Evolutionary conservation across 352 stramenopile species (phyloP), one percentile per base, ranked within the genome.

Genomic region (Pythium vanterpoolii): DNA sequence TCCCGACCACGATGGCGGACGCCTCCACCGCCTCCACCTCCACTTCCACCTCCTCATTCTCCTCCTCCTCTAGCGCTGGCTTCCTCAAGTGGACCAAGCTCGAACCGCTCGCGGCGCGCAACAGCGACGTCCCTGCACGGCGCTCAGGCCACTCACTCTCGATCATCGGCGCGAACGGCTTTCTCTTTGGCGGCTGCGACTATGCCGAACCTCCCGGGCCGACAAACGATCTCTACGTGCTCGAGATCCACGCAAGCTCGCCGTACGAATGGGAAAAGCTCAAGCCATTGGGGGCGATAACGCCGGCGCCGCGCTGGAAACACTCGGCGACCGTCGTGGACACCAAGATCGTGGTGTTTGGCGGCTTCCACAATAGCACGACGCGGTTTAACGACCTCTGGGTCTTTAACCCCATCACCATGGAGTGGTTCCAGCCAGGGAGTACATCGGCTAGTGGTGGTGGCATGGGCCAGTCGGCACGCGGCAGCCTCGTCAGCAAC

Each of bases 381-480:
- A 73, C 73, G 46, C 79, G 93, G 9, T 97, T 98, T 46, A 98
- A 98, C 52, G 96, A 99, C 67, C 53, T 98, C n/a, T 99, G 96
- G 95, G 68, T 98, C 43, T 97, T 98, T 62, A 97, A 98, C 51
- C 91, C 93, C 11, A 91, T 93, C 65, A 97, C 77, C 21, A 86
- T 98, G 66, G 85, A 90, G 48, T 99, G 96, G 96, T 79, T 66
- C 5, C 89, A 97, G 56, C 50, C 65, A 19, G 71, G 66, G 10
- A 38, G 23, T 1, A 24, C 23, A 3, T n/a, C 30, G 0, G 11
- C 8, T 6, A 18, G 16, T 18, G 39, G 30, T 0, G 19, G 26
- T 26, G 73, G 77, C 5, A 73, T 63, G 28, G 84, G 62, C 27
- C 84, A 87, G 47, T 73, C 74, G 45, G 79, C 83, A 10, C 57